Conservation (phyloP, 2,329 filamentous ascomycete species). For the Alternaria atra region DNA sequence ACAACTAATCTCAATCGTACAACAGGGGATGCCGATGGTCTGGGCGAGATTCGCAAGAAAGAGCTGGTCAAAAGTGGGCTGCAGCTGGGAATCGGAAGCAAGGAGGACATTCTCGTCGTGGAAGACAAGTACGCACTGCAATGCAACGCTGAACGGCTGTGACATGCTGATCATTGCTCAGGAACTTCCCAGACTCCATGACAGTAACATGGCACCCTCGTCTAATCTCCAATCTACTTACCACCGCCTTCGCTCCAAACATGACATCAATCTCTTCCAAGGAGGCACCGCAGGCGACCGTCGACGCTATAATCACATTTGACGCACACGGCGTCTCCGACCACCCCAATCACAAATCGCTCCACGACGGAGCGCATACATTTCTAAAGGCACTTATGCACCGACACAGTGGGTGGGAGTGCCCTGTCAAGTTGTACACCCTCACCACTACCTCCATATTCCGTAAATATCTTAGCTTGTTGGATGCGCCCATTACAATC, state of each 20-base stretch:
- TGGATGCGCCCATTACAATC: conserved; percentile 80
- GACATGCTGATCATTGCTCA: conserved; percentile 32
- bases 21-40: conserved; percentile 81
- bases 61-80: conserved; percentile 85
- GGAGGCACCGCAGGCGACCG: conserved; percentile 62
- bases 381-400: conserved; percentile 75
- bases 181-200: conserved; percentile 90
- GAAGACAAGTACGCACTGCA: conserved; percentile 71
- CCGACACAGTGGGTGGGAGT: conserved; percentile 69
- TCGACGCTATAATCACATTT: conserved; percentile 90
- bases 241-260: conserved; percentile 76
- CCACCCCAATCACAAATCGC: conserved; percentile 92
- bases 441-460: conserved; percentile 75
- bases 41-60: conserved; percentile 82
- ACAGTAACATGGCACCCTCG: conserved; percentile 76
- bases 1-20: conserved; percentile 14
- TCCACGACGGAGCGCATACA: conserved; percentile 80
- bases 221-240: conserved; percentile 75
- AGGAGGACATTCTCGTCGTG: conserved; percentile 85
- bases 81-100: conserved; percentile 74
- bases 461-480: conserved; percentile 82
- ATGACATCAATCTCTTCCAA: conserved; percentile 56
- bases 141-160: conserved; percentile 10
- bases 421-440: conserved; percentile 85
- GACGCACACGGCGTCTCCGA: conserved; percentile 82